Percentiles rank a stretch among this genome's conserved stretches.
Conservation (phyloP, 768 basidiomycete genomes). For the Rhodotorula kratochvilovae region DNA sequence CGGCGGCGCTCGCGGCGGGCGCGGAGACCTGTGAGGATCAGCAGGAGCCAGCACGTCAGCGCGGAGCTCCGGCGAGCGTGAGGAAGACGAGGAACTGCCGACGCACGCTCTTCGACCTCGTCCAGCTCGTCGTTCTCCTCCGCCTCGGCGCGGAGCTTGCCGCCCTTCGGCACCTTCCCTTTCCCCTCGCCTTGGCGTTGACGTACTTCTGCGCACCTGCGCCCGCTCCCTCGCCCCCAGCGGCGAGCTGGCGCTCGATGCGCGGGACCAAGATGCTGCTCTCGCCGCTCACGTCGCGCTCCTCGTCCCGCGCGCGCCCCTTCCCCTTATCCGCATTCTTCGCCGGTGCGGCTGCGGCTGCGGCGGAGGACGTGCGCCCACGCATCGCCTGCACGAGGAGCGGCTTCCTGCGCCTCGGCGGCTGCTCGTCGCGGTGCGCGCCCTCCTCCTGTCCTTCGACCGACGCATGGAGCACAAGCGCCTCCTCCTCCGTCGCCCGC, state of each 20-base stretch:
- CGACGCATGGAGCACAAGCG: conserved; percentile 20
- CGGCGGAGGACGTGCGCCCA: not conserved
- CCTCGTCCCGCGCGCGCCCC: not conserved
- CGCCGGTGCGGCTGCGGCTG: not conserved
- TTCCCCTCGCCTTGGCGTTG: not conserved
- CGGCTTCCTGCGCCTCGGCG: conserved; percentile 7
- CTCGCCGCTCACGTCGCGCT: not conserved
- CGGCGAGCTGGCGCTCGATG: not conserved
- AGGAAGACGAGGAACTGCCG: not conserved
- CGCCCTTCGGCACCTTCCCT: not conserved
- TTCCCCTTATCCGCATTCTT: not conserved
- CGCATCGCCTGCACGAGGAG: not conserved
- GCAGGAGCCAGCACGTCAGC: too few species aligned
- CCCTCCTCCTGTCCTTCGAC: too few species aligned
- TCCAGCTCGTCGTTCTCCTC: conserved; percentile 7
- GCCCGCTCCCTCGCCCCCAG: not conserved
- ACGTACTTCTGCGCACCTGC: not conserved
- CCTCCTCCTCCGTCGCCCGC: conserved; percentile 9
- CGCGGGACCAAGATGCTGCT: conserved; percentile 9
- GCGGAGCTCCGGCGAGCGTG: not conserved
- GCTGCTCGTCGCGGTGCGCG: not conserved
- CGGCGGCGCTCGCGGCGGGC: conserved; percentile 24
- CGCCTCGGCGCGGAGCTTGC: conserved; percentile 3
- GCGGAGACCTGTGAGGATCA: conserved; percentile 5
- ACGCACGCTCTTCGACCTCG: conserved; percentile 31